Percentiles rank a stretch among this genome's conserved stretches.
These are phyloP conservation scores for Trichosporon faecale DNA, from an alignment of 1,284 basidiomycete genomes.

Conservation along the genomic window DNA sequence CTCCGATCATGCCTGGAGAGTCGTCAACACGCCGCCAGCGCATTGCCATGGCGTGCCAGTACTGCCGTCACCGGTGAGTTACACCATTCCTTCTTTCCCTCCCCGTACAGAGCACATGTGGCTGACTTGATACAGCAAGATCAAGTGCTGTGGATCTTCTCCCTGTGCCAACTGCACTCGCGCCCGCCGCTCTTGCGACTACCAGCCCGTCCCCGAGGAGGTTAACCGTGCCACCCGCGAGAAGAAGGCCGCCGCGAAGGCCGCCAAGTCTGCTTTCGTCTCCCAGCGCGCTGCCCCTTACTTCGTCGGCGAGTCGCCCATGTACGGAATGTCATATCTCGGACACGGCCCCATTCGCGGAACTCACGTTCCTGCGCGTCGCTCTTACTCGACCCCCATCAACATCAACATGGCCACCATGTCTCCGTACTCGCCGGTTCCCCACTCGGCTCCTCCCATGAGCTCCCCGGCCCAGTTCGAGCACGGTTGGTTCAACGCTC, in stretches of 20 bases:
- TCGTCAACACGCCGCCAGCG: constrained; percentile 40
- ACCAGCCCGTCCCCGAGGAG: constrained; percentile 50
- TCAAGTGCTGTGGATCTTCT: constrained; percentile 48
- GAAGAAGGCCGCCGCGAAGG: constrained; percentile 48
- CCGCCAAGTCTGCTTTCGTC: constrained; percentile 32
- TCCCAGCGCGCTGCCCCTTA: constrained; percentile 33
- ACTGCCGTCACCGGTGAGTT: constrained; percentile 49
- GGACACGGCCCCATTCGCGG: constrained; percentile 28
- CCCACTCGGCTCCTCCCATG: constrained; percentile 34
- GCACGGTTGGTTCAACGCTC: constrained; percentile 31
- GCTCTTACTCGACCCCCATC: constrained; percentile 37
- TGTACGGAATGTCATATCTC: constrained; percentile 34
- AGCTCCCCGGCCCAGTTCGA: constrained; percentile 44
- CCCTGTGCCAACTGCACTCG: constrained; percentile 51
- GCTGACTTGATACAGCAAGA: constrained; percentile 41
- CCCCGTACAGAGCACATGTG: background rate
- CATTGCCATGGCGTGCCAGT: constrained; percentile 49
- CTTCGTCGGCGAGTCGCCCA: constrained; percentile 33
- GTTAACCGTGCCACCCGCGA: constrained; percentile 48
- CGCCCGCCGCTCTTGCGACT: constrained; percentile 46
- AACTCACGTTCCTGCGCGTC: constrained; percentile 34
- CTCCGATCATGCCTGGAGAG: constrained; percentile 26
- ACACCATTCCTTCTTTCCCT: background rate
- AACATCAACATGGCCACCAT: constrained; percentile 23
- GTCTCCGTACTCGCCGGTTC: constrained; percentile 30